phyloP scores from a whole-genome alignment of 768 basidiomycete genomes.

The Austroboletus eburneus region DNA sequence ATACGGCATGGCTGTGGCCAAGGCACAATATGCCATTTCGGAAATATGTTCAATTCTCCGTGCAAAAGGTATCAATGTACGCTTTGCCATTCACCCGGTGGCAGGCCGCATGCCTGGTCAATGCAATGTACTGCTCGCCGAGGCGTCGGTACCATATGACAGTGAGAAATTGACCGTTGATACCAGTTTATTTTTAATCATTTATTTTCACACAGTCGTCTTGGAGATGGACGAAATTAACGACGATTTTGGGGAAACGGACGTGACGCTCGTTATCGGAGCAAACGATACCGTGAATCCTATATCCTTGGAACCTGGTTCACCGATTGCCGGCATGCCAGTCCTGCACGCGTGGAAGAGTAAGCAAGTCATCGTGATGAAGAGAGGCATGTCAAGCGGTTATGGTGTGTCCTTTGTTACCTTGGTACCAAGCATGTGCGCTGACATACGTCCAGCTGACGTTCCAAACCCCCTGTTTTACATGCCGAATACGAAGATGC shows the following conservation, averaged over 20 bases:
- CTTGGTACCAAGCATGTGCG: background rate
- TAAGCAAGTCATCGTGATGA: conserved; percentile 91
- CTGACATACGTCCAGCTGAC: conserved; percentile 52
- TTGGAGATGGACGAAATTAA: conserved; percentile 95
- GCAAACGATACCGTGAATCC: conserved; percentile 94
- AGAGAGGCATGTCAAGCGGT: conserved; percentile 83
- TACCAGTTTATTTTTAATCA: too few relatives aligned
- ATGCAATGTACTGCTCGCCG: conserved; percentile 88
- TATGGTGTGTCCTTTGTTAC: conserved; percentile 53
- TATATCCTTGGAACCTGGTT: conserved; percentile 81
- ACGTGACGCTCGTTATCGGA: conserved; percentile 87
- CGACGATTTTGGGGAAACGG: conserved; percentile 84
- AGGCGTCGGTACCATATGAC: conserved; percentile 88
- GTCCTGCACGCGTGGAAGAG: conserved; percentile 92
- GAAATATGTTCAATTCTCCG: conserved; percentile 74
- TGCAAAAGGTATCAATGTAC: conserved; percentile 71
- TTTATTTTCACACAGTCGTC: conserved; percentile 50
- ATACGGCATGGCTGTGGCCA: conserved; percentile 91
- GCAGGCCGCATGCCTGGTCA: conserved; percentile 93
- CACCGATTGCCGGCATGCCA: conserved; percentile 89
- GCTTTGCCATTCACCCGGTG: conserved; percentile 87
- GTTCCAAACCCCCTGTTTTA: conserved; percentile 95
- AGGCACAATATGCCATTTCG: conserved; percentile 75
- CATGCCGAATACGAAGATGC: conserved; percentile 85
- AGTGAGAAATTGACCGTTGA: too few relatives aligned